Base-by-base conservation (phyloP, 2,329 filamentous ascomycete species). In the Fusarium denticulatum region DNA sequence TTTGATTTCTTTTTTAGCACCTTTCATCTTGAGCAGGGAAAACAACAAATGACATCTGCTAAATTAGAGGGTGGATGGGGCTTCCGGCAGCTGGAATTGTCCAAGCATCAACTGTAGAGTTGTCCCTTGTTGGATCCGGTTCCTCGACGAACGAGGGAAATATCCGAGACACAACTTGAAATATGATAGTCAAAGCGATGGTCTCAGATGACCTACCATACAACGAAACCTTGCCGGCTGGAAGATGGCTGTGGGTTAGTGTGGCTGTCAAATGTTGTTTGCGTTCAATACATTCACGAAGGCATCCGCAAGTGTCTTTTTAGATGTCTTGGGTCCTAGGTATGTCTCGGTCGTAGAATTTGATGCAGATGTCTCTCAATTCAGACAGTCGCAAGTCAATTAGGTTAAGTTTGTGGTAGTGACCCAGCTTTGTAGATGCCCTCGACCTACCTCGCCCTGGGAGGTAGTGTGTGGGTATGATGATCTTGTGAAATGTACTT, bases 21-120 rank as follows among this genome's bases (percentile, higher is more conserved):
- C n/a, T 43, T 39, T n/a, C 20, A 32, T 47, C n/a, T 28, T 36
- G 37, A 65, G 26, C 36, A 56, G 28, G 13, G 28, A 30, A 47
- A 59, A 28, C 22, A 32, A 67, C n/a, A 24, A 57, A 40, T 26
- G 20, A 46, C 45, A 42, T 30, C 36, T 53, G 32, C 43, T 53
- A 26, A 36, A 26, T 36, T 20, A 30, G 36, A 56, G 26, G 42
- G 40, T 40, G 47, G 26, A 36, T 20, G 40, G 47, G 46, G 49
- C 37, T 34, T 55, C 53, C 55, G 45, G 15, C n/a, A 63, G 47
- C 58, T 67, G 61, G 60, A 70, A 69, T 71, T 74, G 53, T 67
- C 63, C 64, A 63, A 67, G 34, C 36, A 46, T 59, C 43, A 28
- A 58, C 46, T 28, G 47, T 46, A 30, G 32, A 72, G 39, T 60